These are phyloP conservation scores for Carex littledalei DNA, from an alignment of 176 grass and related monocot species.

Conservation along the genomic window DNA sequence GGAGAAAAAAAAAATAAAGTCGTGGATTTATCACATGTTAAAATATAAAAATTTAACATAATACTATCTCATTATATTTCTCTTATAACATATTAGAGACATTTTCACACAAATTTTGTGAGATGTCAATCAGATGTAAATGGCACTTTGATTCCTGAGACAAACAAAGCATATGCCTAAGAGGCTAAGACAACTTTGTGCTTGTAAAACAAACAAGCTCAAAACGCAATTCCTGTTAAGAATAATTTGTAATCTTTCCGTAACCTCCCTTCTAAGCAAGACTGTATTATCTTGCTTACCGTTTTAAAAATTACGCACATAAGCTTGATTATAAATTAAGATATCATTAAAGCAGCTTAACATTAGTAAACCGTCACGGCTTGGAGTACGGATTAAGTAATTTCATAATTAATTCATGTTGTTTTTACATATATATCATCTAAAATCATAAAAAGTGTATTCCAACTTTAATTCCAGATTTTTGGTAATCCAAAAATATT, in stretches of 20 bases:
- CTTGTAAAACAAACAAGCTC: conserved; percentile 8
- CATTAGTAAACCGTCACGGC: neutral
- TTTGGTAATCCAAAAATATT: neutral
- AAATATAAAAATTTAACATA: neutral
- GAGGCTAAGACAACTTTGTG: neutral
- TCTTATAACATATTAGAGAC: neutral
- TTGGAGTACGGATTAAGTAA: conserved; percentile 4
- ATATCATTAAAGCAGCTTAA: neutral
- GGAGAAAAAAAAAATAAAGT: neutral
- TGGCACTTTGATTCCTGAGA: neutral
- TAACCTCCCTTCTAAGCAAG: conserved; percentile 26
- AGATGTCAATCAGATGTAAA: neutral
- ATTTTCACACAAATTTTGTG: neutral
- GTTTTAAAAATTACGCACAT: neutral
- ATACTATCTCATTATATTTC: neutral
- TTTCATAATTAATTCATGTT: neutral
- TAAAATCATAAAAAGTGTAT: neutral
- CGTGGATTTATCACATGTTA: neutral
- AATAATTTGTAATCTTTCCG: neutral
- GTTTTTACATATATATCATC: neutral
- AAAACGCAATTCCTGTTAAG: neutral
- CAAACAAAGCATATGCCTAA: neutral
- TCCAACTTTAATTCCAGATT: neutral
- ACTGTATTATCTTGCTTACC: conserved; percentile 10
- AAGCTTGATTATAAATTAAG: conserved; percentile 7